Base-by-base conservation (phyloP, 129 eudicot genomes). In the Pittosporum tobira region DNA sequence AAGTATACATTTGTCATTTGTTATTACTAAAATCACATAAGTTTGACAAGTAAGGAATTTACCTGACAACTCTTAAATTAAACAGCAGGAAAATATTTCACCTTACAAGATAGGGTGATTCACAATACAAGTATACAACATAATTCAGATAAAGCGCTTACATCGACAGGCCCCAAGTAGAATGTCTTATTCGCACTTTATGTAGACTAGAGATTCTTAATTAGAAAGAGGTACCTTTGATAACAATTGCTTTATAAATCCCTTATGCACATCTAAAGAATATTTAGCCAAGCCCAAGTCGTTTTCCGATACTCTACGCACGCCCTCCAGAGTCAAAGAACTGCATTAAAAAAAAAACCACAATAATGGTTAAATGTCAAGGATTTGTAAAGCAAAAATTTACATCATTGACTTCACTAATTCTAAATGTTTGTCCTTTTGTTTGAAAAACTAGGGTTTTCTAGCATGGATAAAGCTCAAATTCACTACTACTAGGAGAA, bases 221-320 rank as follows among this genome's bases (percentile, higher is more conserved):
- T 15, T 18, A 6, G 1, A 71, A 57, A 57, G 15, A 57, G 43
- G 58, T 72, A 91, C 99, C 93, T 84, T 65, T 59, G 81, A 78
- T 69, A 91, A 66, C 62, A 57, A 73, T 27, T 68, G 75, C 62
- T 82, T 82, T 53, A 91, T 77, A 65, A 60, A 76, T 70, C 69
- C 75, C 76, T 91, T 87, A 57, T 87, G 94, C 61, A 64, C 75
- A 71, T 91, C 99, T 73, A 91, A 72, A 11, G 88, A 85, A 71
- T 76, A 64, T 22, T 68, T 69, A 42, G 83, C 84, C 56, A 87
- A 79, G 50, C 70, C 94, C 73, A 91, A 47, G 71, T 91, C 96
- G 71, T 87, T 70, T 78, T 91, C 99, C 69, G 87, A 55, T 56
- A 87, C 51, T 74, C 99, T 78, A 69, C 96, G 59, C 34, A 87